Percentiles rank a stretch among this genome's conserved stretches.
phyloP scores from a whole-genome alignment of 2,329 filamentous ascomycete genomes.

The Diaporthe humulicola region DNA sequence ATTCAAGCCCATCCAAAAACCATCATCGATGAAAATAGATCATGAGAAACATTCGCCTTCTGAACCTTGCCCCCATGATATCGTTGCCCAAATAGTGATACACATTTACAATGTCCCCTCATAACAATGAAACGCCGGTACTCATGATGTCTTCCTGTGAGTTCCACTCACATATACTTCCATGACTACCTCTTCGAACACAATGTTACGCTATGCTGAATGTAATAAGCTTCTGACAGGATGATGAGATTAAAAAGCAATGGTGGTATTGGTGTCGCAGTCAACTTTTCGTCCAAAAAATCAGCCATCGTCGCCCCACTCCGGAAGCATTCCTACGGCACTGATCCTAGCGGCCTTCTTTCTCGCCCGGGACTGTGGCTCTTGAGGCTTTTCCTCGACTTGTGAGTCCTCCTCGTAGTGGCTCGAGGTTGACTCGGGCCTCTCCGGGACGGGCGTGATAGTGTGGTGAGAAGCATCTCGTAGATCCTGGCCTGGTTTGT shows the following conservation, averaged over 20 bases:
- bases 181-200: background rate
- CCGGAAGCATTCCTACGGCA: slow-evolving; percentile 48
- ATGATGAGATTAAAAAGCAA: background rate
- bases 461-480: background rate
- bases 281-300: background rate
- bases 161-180: background rate
- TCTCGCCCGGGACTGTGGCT: slow-evolving; percentile 42
- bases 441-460: slow-evolving; percentile 43
- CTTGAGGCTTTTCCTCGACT: slow-evolving; percentile 37
- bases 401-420: slow-evolving; percentile 41
- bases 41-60: background rate
- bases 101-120: slow-evolving; percentile 8
- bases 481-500: background rate
- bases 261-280: background rate
- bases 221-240: background rate
- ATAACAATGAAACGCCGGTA: slow-evolving; percentile 19
- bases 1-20: background rate
- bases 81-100: background rate
- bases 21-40: background rate
- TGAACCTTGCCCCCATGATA: background rate
- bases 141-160: slow-evolving; percentile 6
- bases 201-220: slow-evolving; percentile 36
- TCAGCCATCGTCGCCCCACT: slow-evolving; percentile 40
- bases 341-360: slow-evolving; percentile 53
- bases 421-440: slow-evolving; percentile 50